Percentiles rank a stretch among this genome's conserved stretches.
Conservation (phyloP, 768 basidiomycete genomes). For the Amanita pseudoporphyria region DNA sequence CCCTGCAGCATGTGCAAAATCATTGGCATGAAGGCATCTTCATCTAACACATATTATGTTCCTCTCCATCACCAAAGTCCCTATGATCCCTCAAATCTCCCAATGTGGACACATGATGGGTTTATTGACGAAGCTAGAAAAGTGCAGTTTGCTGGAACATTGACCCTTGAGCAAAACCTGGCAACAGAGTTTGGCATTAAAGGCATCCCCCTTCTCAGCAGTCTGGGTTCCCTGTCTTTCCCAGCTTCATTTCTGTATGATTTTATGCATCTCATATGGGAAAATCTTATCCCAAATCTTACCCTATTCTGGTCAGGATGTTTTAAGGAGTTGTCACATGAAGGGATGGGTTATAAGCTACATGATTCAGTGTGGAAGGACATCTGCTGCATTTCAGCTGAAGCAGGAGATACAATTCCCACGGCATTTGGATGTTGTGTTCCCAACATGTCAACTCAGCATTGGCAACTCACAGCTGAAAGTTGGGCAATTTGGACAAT, state of each 20-base stretch:
- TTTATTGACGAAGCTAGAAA: slow-evolving; percentile 12
- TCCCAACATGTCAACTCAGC: slow-evolving; percentile 17
- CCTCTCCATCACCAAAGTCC: slow-evolving; percentile 10
- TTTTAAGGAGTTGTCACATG: slow-evolving; percentile 23
- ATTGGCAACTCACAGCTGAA: slow-evolving; percentile 18
- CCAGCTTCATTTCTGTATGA: slow-evolving; percentile 32
- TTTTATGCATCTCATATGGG: no score
- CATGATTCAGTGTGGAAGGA: no score
- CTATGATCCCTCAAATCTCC: slow-evolving; percentile 16
- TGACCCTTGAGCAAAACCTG: slow-evolving; percentile 11
- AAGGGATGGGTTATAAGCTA: slow-evolving; percentile 18
- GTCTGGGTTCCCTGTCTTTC: slow-evolving; percentile 26
- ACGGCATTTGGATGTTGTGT: slow-evolving; percentile 17
- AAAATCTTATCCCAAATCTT: no score
- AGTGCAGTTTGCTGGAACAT: slow-evolving; percentile 12
- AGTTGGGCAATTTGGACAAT: no score
- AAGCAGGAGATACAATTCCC: slow-evolving; percentile 20
- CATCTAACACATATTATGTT: slow-evolving; percentile 13
- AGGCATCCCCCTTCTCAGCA: no score
- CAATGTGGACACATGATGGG: slow-evolving; percentile 8
- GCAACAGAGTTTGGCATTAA: slow-evolving; percentile 24
- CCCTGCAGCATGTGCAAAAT: slow-evolving; percentile 28
- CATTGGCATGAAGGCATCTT: slow-evolving; percentile 13
- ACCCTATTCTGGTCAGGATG: slow-evolving; percentile 29
- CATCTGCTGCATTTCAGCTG: slow-evolving; percentile 21